Base-by-base conservation (phyloP, 768 basidiomycete genomes). In the Russula ochroleuca region DNA sequence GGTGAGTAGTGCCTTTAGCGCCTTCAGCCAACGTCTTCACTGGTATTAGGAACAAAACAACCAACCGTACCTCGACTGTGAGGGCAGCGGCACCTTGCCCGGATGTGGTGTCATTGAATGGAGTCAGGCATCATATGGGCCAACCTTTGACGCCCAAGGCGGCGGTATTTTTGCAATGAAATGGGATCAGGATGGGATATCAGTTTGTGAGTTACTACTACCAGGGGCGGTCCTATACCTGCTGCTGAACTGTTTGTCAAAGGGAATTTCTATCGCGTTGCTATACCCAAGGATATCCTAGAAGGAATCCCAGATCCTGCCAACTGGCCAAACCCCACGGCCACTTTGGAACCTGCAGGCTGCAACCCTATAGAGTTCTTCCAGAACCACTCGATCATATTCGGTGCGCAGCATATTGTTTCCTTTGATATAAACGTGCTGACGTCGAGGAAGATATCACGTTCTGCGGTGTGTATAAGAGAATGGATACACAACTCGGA, bases 111-210 rank as follows among this genome's bases (percentile, higher is more conserved):
- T 93, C 66, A 83, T 80, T 0, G 91, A 94, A 70, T 85, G 84
- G 84, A 93, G 90, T 69, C 79, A 80, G 23, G 86, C 88, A 2
- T 94, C 92, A 0, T 94, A 90, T 73, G 93, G 93, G 0, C 85
- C 87, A 41, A 82, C 81, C 57, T 94, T 94, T 71, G 92, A 94
- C 65, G 79, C 80, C 0, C 84, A 83, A 70, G 83, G 87, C 11
- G 93, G 93, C 5, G 93, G 93, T 3, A 85, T 92, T 3, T 94
- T 91, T 71, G 91, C 85, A 1, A 92, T 92, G 89, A 87, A 88
- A 69, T 94, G 93, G 93, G 89, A 93, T 70, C 81, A 85, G 63
- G 79, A 78, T 64, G 85, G 85, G 2, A 90, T 92, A 61, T 82
- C 85, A 45, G 81, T 90, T 66, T 92, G 90, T 92, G 65, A 72